These are phyloP conservation scores for Elasticomyces elasticus DNA, from an alignment of 495 filamentous ascomycete genomes.

Conservation along the genomic window DNA sequence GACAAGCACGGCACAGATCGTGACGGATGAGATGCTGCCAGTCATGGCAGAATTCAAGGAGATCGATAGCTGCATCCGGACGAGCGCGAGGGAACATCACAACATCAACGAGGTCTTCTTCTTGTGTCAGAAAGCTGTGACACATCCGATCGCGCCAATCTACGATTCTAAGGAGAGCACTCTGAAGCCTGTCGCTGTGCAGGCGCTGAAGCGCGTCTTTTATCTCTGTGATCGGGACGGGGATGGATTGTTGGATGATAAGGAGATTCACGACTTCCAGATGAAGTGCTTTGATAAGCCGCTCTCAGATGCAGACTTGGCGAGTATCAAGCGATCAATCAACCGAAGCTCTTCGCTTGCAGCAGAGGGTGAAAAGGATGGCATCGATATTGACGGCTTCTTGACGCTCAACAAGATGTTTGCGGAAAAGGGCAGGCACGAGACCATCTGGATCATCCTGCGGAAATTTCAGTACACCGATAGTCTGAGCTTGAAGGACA, in stretches of 20 bases:
- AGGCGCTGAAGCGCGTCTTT: conserved; percentile 80
- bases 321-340: conserved; percentile 80
- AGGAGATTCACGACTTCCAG: conserved; percentile 85
- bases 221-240: conserved; percentile 94
- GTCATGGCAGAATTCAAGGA: conserved; percentile 98
- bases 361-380: conserved; percentile 52
- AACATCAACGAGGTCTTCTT: conserved; percentile 98
- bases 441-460: conserved; percentile 94
- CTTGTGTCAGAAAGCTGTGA: conserved; percentile 96
- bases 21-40: conserved; percentile 95
- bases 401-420: conserved; percentile 88
- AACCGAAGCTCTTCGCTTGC: conserved; percentile 35
- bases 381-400: conserved; percentile 73
- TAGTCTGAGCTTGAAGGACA: conserved; percentile 78
- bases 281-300: conserved; percentile 81
- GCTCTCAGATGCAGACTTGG: conserved; percentile 63
- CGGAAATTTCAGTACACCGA: conserved; percentile 96
- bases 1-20: conserved; percentile 59
- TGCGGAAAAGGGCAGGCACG: conserved; percentile 93
- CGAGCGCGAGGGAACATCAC: conserved; percentile 85
- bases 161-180: conserved; percentile 86
- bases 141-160: conserved; percentile 89
- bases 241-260: conserved; percentile 85
- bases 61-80: conserved; percentile 93
- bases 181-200: conserved; percentile 78